phyloP scores from a whole-genome alignment of 441 rosid genomes.

The Erodium texanum region DNA sequence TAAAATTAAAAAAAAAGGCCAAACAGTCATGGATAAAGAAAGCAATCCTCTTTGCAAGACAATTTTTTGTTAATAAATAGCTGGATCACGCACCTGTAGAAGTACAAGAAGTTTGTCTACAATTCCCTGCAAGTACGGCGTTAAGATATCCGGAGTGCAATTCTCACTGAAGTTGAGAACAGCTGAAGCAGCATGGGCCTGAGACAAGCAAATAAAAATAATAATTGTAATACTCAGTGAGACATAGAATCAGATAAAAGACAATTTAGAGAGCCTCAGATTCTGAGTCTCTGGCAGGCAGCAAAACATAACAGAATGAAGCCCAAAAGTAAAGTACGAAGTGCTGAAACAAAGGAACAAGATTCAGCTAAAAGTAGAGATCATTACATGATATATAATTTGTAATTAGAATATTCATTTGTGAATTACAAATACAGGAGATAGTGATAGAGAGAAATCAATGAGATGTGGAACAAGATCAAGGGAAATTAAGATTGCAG shows the following conservation, averaged over 20 bases:
- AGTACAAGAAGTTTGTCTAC: slow-evolving; percentile 45
- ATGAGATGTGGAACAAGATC: background rate
- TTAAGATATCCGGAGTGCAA: slow-evolving; percentile 37
- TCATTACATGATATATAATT: background rate
- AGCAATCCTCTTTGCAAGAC: background rate
- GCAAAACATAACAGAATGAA: background rate
- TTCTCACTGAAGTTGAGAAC: slow-evolving; percentile 39
- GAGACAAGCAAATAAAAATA: slow-evolving; percentile 2
- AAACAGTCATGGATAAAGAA: background rate
- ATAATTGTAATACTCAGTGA: background rate
- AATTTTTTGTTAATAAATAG: background rate
- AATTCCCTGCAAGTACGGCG: slow-evolving; percentile 40
- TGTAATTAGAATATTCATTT: background rate
- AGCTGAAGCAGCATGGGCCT: slow-evolving; percentile 50
- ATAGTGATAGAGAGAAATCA: background rate
- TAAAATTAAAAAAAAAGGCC: too few species aligned
- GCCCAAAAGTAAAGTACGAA: background rate
- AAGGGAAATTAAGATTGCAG: background rate
- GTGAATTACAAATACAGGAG: background rate
- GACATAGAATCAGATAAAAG: background rate
- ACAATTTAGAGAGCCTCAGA: background rate
- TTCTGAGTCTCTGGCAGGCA: background rate
- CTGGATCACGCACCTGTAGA: slow-evolving; percentile 31
- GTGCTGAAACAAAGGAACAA: background rate
- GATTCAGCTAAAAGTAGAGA: background rate